Base-by-base conservation (phyloP, 2,329 filamentous ascomycete genomes). In the Fusarium clavum region DNA sequence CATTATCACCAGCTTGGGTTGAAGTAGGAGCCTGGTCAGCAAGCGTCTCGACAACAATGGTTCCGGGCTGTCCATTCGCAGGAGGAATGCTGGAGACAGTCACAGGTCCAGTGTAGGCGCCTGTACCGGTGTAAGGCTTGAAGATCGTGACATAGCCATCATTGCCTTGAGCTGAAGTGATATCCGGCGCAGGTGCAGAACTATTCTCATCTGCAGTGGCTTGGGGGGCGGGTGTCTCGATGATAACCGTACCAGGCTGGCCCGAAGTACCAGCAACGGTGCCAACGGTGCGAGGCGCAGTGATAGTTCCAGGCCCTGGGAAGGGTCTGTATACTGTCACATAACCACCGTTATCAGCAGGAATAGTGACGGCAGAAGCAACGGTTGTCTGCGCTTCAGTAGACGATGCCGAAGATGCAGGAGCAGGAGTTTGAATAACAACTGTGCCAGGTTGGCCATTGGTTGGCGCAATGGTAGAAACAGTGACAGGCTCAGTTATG, bases 401-500 rank as follows among this genome's bases (percentile, higher is more conserved):
- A 12, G 40, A 40, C 2, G 47, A 43, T 4, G 40, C 57, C 16
- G 29, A 18, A 12, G 24, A 38, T 22, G 18, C 46, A 3, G 64
- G 51, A 3, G 22, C 59, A 40, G 68, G 68, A 14, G 68, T 70
- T 40, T 70, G 58, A 6, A 70, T 70, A 12, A 70, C 52, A 0
- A 71, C 68, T 14, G 68, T 70, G 7, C 68, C 68, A 12, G 68
- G 68, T 29, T 70, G 67, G 7, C 48, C 67, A 11, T 55, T 62
- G 9, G 49, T 51, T 4, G 67, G 67, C 8, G 57, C 45, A 27
- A 70, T 54, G 1, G 62, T 70, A 5, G 67, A 60, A n/a, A 64
- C 57, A 4, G 67, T 67, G 6, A 70, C 38, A 9, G 67, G 67
- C 11, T 55, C 67, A 0, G 67, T 67, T 24, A 70, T 70, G 8